Percentiles rank a stretch among this genome's conserved stretches.
Conservation (phyloP, 2,329 filamentous ascomycete genomes). For the Cordyceps farinosa region DNA sequence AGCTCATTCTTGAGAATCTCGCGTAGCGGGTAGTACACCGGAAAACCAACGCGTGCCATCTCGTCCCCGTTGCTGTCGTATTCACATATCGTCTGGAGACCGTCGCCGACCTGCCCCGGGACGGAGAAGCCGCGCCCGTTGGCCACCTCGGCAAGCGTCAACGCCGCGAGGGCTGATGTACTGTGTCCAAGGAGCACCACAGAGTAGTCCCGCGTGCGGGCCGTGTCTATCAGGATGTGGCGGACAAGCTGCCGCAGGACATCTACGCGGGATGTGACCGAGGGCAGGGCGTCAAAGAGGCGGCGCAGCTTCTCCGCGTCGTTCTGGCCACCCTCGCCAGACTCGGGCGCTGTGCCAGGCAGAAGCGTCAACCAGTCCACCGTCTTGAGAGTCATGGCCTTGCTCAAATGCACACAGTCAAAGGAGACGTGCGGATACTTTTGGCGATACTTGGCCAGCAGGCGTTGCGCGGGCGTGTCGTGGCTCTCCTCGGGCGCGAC, state of each 20-base stretch:
- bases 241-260: constrained; percentile 66
- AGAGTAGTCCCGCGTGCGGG: constrained; percentile 57
- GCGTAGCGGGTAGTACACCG: constrained; percentile 73
- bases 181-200: constrained; percentile 79
- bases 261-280: constrained; percentile 73
- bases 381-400: constrained; percentile 49
- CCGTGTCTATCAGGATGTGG: constrained; percentile 65
- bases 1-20: constrained; percentile 84
- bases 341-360: constrained; percentile 13
- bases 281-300: constrained; percentile 60
- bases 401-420: constrained; percentile 59
- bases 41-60: constrained; percentile 28
- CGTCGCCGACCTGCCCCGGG: constrained; percentile 79
- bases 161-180: constrained; percentile 82
- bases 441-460: constrained; percentile 52
- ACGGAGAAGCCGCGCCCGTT: constrained; percentile 85
- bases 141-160: constrained; percentile 80
- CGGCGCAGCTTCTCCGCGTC: constrained; percentile 43
- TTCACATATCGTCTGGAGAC: constrained; percentile 41
- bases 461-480: constrained; percentile 34
- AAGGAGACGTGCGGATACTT: constrained; percentile 66
- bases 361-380: constrained; percentile 53
- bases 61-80: constrained; percentile 28
- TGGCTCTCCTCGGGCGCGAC: not conserved
- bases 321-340: constrained; percentile 32